A percentile compares a stretch with the other conserved stretches of the same genome.
These are phyloP conservation scores for Conringia planisiliqua DNA, from an alignment of 345 rosid species.

Conservation along the genomic window DNA sequence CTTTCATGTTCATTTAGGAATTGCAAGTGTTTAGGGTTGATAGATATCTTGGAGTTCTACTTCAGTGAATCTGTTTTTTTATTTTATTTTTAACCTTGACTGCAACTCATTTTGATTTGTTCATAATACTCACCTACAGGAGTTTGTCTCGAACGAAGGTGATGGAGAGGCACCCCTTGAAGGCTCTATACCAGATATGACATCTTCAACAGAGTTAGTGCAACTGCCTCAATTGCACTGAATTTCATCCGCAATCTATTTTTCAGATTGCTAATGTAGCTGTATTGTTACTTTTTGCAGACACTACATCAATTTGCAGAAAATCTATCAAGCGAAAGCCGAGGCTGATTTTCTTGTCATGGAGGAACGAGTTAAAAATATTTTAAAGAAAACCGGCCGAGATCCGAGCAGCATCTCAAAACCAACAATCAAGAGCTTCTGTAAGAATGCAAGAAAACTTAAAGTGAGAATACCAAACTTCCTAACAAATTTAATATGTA, in stretches of 20 bases:
- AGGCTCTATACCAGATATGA: slow-evolving; percentile 99
- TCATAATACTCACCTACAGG: slow-evolving; percentile 44
- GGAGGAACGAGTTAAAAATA: slow-evolving; percentile 58
- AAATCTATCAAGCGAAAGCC: slow-evolving; percentile 84
- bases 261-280: slow-evolving; percentile 15
- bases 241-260: neutral
- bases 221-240: neutral
- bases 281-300: slow-evolving; percentile 37
- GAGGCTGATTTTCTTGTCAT: slow-evolving; percentile 82
- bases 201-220: slow-evolving; percentile 97
- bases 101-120: neutral
- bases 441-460: slow-evolving; percentile 88
- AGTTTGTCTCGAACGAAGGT: slow-evolving; percentile 84
- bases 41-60: neutral
- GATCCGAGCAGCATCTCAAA: slow-evolving; percentile 65
- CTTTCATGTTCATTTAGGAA: neutral
- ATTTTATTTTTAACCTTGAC: neutral
- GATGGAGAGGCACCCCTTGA: slow-evolving; percentile 90
- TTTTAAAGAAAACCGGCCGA: slow-evolving; percentile 72
- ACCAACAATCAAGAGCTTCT: slow-evolving; percentile 69
- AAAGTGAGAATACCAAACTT: slow-evolving; percentile 48
- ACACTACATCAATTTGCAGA: slow-evolving; percentile 84
- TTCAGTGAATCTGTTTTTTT: neutral
- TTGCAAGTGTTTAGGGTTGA: neutral
- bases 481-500: neutral